Evolutionary conservation across 1,139 yeast species (phyloP), one percentile per base, ranked within the genome.

Genomic region (Trichomonascaceae sp.): DNA sequence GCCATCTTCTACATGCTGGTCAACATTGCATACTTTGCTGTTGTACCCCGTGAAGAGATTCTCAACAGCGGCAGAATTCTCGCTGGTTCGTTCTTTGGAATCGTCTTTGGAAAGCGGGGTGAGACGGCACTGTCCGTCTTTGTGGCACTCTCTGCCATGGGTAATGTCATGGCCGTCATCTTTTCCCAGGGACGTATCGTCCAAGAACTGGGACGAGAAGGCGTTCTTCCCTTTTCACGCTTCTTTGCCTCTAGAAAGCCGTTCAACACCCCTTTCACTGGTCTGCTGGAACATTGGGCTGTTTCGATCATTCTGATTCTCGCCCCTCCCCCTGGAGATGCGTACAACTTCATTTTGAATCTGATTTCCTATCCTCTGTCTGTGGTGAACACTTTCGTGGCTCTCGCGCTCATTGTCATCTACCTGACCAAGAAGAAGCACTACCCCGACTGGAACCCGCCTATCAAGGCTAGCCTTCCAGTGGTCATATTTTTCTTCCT

Each of bases 131-230:
- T 80, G 18, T 75, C 85, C 0, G 71, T 76, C n/a, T 66, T 79
- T 41, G 82, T 80, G 29, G 82, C 87, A 1, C 59, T 78, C 27
- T 74, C 81, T 42, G 82, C 84, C 17, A 57, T 79, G 30, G 93
- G 93, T 23, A 80, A 80, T 48, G 89, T 80, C 18, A 60, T 79
- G 56, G 75, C 80, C 29, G 92, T 79, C 26, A 74, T 78, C 23
- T 80, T 73, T 51, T 77, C 89, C 1, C 92, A 79, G 50, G 80
- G 84, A 15, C 65, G 84, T 46, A 77, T 79, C 39, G 74, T 78
- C 45, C 84, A 76, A 50, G 85, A 78, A 46, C 60, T 79, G 37
- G 89, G 81, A 11, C 66, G 72, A 42, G 85, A 76, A 49, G 78
- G 79, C 42, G 69, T 77, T 39, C 51, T 80, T 29, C 93, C 93